Percentiles rank a stretch among this genome's conserved stretches.
Evolutionary conservation across 192 early-diverging fungal genomes (phyloP).

Genomic region (Podila epigama): DNA sequence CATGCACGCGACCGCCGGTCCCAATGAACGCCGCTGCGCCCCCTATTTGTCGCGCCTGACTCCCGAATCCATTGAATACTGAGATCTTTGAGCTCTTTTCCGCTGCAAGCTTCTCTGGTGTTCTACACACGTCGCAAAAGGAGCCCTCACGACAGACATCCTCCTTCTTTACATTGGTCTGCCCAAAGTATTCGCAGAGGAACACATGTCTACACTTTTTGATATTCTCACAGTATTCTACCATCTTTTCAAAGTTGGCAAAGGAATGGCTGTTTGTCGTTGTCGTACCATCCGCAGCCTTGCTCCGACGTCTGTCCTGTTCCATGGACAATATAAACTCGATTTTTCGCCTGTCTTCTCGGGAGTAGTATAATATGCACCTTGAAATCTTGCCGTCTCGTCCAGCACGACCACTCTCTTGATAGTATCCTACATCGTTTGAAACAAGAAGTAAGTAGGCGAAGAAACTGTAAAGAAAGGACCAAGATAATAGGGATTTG

Average conservation of each 20-base stretch:
- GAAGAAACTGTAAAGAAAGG: too few species aligned
- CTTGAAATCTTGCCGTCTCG: constrained; percentile 60
- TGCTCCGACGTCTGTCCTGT: constrained; percentile 65
- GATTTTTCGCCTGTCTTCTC: constrained; percentile 72
- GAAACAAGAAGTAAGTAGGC: not conserved
- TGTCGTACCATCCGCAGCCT: constrained; percentile 10
- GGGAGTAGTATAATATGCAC: constrained; percentile 84
- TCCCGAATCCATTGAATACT: not conserved
- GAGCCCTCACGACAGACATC: constrained; percentile 22
- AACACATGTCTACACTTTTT: constrained; percentile 84
- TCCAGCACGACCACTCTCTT: constrained; percentile 76
- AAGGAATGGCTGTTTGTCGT: not conserved
- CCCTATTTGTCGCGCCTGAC: constrained; percentile 16
- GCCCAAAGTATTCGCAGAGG: constrained; percentile 90
- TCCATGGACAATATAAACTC: constrained; percentile 57
- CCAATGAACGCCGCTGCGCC: constrained; percentile 18
- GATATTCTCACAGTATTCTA: constrained; percentile 83
- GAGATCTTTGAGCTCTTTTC: constrained; percentile 29
- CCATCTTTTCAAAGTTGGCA: constrained; percentile 66
- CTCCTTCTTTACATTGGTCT: constrained; percentile 61
- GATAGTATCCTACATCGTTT: constrained; percentile 62
- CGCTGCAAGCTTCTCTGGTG: constrained; percentile 27
- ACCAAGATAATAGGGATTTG: too few species aligned
- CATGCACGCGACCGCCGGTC: constrained; percentile 18
- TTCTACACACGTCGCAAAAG: constrained; percentile 38